Evolutionary conservation across 371 early-diverging fungal species (phyloP).

Genomic region (Funneliformis caledonium): DNA sequence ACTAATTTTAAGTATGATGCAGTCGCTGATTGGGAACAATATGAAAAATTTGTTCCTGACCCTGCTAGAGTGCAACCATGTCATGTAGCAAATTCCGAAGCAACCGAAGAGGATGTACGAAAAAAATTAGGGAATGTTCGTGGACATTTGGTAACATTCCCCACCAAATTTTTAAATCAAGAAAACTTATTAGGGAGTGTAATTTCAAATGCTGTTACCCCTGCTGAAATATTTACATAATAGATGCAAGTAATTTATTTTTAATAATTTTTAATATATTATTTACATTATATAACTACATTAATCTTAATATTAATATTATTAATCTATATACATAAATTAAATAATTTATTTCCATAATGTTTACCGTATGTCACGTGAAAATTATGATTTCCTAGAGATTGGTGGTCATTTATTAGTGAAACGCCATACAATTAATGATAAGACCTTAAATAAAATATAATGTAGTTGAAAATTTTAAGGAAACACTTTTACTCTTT

Average conservation of each 20-base stretch:
- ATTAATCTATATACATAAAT: no score
- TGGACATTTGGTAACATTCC: conserved; percentile 76
- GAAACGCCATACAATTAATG: no score
- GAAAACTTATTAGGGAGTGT: conserved; percentile 69
- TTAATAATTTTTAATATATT: not conserved
- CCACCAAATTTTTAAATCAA: conserved; percentile 72
- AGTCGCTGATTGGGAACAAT: conserved; percentile 63
- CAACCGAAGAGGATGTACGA: conserved; percentile 45
- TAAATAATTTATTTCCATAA: no score
- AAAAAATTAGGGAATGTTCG: conserved; percentile 52
- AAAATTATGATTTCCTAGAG: no score
- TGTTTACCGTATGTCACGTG: no score
- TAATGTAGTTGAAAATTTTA: no score
- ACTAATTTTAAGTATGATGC: conserved; percentile 12
- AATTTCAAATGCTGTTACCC: conserved; percentile 55
- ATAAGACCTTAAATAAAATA: no score
- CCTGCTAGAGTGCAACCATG: conserved; percentile 54
- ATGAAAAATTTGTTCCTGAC: conserved; percentile 62
- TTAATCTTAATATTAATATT: no score
- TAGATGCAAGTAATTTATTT: not conserved
- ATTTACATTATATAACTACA: no score
- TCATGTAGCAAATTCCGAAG: conserved; percentile 56
- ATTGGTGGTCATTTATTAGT: no score
- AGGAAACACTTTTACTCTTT: no score
- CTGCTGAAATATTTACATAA: conserved; percentile 59